Conservation (phyloP, 805 yeast genomes). For the Saturnispora zaruensis region DNA sequence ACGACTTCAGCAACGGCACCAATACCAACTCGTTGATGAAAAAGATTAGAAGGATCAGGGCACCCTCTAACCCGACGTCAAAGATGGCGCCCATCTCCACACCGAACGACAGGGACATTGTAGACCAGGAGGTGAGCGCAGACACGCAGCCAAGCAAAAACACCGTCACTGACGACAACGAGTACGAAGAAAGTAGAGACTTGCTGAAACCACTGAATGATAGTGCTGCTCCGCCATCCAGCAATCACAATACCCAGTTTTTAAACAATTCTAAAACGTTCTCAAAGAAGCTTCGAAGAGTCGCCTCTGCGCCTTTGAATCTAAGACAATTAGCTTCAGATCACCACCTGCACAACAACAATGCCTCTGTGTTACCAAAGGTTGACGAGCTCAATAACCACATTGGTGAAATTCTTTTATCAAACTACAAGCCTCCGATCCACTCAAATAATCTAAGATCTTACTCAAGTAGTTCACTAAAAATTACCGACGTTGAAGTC, state of each 20-base stretch:
- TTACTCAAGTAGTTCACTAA: conserved; percentile 68
- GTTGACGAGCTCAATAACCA: conserved; percentile 24
- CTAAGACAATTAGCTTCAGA: conserved; percentile 30
- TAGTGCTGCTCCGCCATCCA: not conserved
- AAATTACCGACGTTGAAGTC: conserved; percentile 69
- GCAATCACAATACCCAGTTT: not conserved
- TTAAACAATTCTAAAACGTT: conserved; percentile 15
- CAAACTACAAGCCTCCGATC: conserved; percentile 32
- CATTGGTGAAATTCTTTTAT: conserved; percentile 30
- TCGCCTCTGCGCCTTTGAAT: conserved; percentile 78
- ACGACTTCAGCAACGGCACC: not conserved
- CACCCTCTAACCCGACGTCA: conserved; percentile 25
- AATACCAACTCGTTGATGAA: conserved; percentile 20
- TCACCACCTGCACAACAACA: not conserved
- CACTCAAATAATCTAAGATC: conserved; percentile 35
- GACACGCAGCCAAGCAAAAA: not conserved
- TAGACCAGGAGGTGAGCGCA: conserved; percentile 8
- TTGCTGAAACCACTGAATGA: conserved; percentile 13
- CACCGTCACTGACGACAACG: not conserved
- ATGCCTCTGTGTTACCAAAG: not conserved
- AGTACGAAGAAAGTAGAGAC: conserved; percentile 11
- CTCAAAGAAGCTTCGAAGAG: conserved; percentile 50
- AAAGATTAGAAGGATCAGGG: conserved; percentile 28
- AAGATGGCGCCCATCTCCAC: conserved; percentile 8
- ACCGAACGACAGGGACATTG: conserved; percentile 24